A percentile compares a stretch with the other conserved stretches of the same genome.
Evolutionary conservation across 2,329 filamentous ascomycete species (phyloP).

Genomic region (Tolypocladium ophioglossoides): DNA sequence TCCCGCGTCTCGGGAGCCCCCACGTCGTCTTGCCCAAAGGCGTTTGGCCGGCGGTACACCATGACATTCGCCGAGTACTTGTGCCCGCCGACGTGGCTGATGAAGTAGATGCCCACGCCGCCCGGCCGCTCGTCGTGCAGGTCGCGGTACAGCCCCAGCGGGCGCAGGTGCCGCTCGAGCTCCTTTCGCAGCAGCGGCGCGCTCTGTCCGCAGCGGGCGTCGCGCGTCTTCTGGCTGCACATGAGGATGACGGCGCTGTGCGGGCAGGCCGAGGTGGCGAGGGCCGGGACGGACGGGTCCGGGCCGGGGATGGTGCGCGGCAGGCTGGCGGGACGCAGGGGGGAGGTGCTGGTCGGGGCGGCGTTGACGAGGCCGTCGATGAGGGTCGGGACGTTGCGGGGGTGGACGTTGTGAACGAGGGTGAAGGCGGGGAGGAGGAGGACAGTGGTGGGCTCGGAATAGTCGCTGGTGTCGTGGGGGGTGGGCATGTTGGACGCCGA

Average conservation of each 20-base stretch:
- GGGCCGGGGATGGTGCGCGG: slow-evolving; percentile 21
- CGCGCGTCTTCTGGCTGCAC: slow-evolving; percentile 89
- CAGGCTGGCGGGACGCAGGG: slow-evolving; percentile 35
- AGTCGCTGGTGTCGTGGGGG: slow-evolving; percentile 53
- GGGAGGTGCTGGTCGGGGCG: slow-evolving; percentile 63
- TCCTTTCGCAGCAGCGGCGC: slow-evolving; percentile 83
- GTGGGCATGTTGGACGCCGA: slow-evolving; percentile 87
- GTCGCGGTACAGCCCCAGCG: slow-evolving; percentile 76
- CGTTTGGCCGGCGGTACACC: slow-evolving; percentile 62
- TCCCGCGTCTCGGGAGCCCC: slow-evolving; percentile 15
- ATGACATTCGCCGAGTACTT: slow-evolving; percentile 95
- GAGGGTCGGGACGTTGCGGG: slow-evolving; percentile 59
- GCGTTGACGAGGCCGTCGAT: slow-evolving; percentile 60
- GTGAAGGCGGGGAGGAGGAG: slow-evolving; percentile 79
- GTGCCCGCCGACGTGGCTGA: slow-evolving; percentile 91
- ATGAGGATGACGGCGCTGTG: slow-evolving; percentile 83
- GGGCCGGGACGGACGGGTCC: slow-evolving; percentile 16
- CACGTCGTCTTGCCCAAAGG: slow-evolving; percentile 41
- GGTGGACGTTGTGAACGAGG: slow-evolving; percentile 74
- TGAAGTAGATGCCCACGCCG: slow-evolving; percentile 92
- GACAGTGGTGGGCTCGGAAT: slow-evolving; percentile 63
- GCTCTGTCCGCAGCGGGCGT: slow-evolving; percentile 88
- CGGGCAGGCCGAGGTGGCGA: slow-evolving; percentile 47
- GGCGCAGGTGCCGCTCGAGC: slow-evolving; percentile 78
- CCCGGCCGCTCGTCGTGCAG: slow-evolving; percentile 80